A percentile compares a stretch with the other conserved stretches of the same genome.
phyloP scores from a whole-genome alignment of 352 stramenopile genomes.

The Globisporangium yorkense region DNA sequence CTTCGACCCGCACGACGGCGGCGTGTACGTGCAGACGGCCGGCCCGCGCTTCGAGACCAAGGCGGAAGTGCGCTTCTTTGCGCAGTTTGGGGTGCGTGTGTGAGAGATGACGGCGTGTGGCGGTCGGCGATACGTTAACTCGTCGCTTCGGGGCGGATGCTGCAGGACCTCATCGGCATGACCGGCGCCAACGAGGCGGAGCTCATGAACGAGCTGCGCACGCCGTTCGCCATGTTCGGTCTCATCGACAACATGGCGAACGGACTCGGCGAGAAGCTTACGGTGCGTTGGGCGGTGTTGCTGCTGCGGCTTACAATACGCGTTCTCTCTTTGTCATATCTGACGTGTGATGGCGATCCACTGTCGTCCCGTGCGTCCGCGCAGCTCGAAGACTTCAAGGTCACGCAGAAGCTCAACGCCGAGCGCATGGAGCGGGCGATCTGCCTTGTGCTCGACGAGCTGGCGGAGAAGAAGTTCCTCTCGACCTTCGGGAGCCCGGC shows the following conservation, averaged over 20 bases:
- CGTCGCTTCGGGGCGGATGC: not conserved
- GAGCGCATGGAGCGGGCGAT: conserved; percentile 63
- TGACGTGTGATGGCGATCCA: not conserved
- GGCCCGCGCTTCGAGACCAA: conserved; percentile 89
- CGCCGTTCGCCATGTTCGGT: conserved; percentile 83
- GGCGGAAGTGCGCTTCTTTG: conserved; percentile 86
- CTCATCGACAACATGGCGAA: conserved; percentile 90
- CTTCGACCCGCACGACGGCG: conserved; percentile 59
- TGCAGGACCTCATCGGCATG: conserved; percentile 81
- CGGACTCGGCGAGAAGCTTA: conserved; percentile 72
- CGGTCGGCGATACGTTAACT: not conserved
- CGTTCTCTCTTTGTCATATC: not conserved
- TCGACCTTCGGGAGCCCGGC: conserved; percentile 15
- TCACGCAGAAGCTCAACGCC: conserved; percentile 69
- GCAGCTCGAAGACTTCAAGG: conserved; percentile 68
- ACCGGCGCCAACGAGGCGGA: conserved; percentile 85
- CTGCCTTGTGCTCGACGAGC: conserved; percentile 46
- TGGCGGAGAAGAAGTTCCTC: conserved; percentile 28
- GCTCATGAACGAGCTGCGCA: conserved; percentile 72
- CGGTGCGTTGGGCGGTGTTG: conserved; percentile 19
- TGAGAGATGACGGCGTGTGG: not conserved
- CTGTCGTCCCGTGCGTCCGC: not conserved
- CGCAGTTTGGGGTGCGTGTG: conserved; percentile 56
- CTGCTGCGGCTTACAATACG: not conserved
- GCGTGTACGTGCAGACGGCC: conserved; percentile 82